Base-by-base conservation (phyloP, 495 filamentous ascomycete genomes). In the Chaetomium tenue region DNA sequence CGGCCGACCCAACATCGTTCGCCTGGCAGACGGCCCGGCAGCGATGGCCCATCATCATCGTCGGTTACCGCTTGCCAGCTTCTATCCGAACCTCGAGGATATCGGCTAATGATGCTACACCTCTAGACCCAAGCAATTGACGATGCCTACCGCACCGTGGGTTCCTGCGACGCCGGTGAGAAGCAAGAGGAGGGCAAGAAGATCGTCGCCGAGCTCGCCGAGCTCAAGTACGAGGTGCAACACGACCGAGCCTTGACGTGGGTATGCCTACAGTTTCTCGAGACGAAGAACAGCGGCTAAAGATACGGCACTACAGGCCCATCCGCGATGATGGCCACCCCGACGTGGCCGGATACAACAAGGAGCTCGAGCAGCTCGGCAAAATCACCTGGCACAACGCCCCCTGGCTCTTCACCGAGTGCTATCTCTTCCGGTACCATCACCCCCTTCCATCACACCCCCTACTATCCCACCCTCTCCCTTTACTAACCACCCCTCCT, bases 201-300 rank as follows among this genome's bases (percentile, higher is more conserved):
- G 65, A 94, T 98, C 64, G 83, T 96, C 44, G 87, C 87, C 73
- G 84, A 88, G 59, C 80, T 98, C 2, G 88, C 89, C 16, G 86
- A 83, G 70, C 81, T 98, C 66, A 98, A 98, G 78, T 96, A 98
- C 77, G 93, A 98, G 78, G 75, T 97, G 50, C 94, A 96, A 72
- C 94, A 98, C 74, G 85, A 97, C 72, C 84, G 92, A 48, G 79
- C 87, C 65, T 75, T 98, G 70, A 91, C 83, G 92, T 95, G 78
- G 68, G 88, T 78, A 37, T 8, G 33, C 26, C 47, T 26, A 16
- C 28, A 54, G 8, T 18, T 25, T 5, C 18, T 18, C 22, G 8
- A 46, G 5, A 37, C 33, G 9, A 37, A 12, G 4, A 47, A 16
- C 30, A 26, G 16, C 18, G 22, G 22, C 48, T 37, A 37, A 37